A percentile compares a stretch with the other conserved stretches of the same genome.
Conservation (phyloP, 73 alveolate species). For the Tetrahymena malaccensis region DNA sequence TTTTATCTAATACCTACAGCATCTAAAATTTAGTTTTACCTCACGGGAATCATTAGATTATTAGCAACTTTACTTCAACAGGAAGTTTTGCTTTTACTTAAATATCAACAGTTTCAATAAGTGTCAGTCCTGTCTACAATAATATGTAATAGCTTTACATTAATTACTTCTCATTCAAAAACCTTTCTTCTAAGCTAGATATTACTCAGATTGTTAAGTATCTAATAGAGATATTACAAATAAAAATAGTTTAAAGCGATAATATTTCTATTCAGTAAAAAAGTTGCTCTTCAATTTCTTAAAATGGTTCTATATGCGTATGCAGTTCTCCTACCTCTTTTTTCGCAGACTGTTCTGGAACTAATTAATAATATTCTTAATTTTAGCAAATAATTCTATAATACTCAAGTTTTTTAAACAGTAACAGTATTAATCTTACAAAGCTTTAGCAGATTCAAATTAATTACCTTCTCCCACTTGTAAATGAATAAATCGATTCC, state of each 20-base stretch:
- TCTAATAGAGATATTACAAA: background rate
- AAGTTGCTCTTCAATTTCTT: background rate
- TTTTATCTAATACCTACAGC: background rate
- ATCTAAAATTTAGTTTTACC: background rate
- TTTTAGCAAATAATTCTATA: background rate
- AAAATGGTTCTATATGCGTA: background rate
- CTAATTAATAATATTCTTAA: background rate
- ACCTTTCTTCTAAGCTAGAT: background rate
- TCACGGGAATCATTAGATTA: background rate
- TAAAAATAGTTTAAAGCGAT: background rate
- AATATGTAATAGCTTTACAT: background rate
- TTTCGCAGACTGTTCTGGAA: background rate
- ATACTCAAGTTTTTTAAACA: background rate
- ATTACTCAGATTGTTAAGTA: background rate
- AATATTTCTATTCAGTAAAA: background rate
- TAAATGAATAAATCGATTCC: background rate
- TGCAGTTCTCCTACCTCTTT: background rate
- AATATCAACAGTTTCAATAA: background rate
- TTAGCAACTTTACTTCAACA: background rate
- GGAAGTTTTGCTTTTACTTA: background rate
- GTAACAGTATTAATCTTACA: background rate
- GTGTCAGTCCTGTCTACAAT: background rate
- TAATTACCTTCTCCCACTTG: background rate
- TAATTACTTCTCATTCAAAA: background rate
- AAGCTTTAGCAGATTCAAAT: background rate